Conservation (phyloP, 768 basidiomycete genomes). For the Phanerochaete carnosa region DNA sequence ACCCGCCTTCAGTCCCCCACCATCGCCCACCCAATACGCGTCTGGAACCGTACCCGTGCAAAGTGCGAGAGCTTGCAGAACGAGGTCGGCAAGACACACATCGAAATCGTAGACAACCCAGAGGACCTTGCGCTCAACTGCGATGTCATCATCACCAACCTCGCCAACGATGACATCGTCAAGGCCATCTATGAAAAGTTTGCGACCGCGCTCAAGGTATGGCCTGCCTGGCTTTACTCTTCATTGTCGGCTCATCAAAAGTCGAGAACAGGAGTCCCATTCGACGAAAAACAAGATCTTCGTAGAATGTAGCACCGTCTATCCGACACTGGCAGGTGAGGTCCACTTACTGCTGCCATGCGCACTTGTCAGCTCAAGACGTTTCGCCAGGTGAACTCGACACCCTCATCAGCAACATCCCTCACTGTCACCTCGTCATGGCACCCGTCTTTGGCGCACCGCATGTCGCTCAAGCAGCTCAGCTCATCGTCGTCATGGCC, state of each 20-base stretch:
- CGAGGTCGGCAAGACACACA: slow-evolving; percentile 51
- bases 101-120: slow-evolving; percentile 52
- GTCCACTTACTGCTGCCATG: not conserved
- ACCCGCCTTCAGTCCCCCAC: slow-evolving; percentile 38
- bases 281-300: slow-evolving; percentile 65
- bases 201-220: slow-evolving; percentile 56
- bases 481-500: slow-evolving; percentile 72
- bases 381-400: slow-evolving; percentile 60
- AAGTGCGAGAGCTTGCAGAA: slow-evolving; percentile 57
- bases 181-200: slow-evolving; percentile 60
- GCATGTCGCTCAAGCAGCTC: slow-evolving; percentile 55
- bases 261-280: slow-evolving; percentile 27
- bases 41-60: slow-evolving; percentile 72
- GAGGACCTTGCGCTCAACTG: slow-evolving; percentile 61
- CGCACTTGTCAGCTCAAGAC: not conserved
- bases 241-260: not conserved
- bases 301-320: slow-evolving; percentile 81
- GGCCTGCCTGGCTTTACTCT: not conserved
- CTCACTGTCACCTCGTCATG: slow-evolving; percentile 62
- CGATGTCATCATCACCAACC: slow-evolving; percentile 74
- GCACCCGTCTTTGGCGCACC: slow-evolving; percentile 81
- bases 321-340: slow-evolving; percentile 23
- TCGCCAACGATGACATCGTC: slow-evolving; percentile 71
- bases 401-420: slow-evolving; percentile 52
- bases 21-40: slow-evolving; percentile 49